Evolutionary conservation across 805 yeast species (phyloP).

Genomic region (Candida verbasci): DNA sequence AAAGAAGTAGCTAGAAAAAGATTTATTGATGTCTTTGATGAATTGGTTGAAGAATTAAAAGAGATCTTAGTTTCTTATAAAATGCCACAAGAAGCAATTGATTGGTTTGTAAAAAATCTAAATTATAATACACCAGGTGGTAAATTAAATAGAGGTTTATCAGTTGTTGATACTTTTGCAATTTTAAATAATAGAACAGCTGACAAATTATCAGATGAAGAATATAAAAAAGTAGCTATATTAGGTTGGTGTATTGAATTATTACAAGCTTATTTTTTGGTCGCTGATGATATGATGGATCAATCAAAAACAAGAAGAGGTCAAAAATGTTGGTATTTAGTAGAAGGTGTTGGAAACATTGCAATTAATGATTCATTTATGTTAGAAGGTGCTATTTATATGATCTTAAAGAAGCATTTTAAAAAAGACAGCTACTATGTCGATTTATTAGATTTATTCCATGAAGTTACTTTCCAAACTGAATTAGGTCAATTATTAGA

Average conservation of each 20-base stretch:
- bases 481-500: slow-evolving; percentile 96
- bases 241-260: slow-evolving; percentile 96
- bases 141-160: slow-evolving; percentile 90
- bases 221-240: slow-evolving; percentile 79
- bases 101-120: slow-evolving; percentile 74
- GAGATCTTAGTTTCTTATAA: slow-evolving; percentile 61
- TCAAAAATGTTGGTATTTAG: slow-evolving; percentile 95
- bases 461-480: slow-evolving; percentile 95
- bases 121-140: slow-evolving; percentile 95
- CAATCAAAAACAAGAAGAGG: slow-evolving; percentile 95
- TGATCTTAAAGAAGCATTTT: slow-evolving; percentile 86
- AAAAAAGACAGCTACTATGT: slow-evolving; percentile 76
- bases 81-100: slow-evolving; percentile 80
- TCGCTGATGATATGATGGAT: slow-evolving; percentile 99
- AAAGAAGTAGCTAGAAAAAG: slow-evolving; percentile 44
- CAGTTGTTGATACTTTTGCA: slow-evolving; percentile 90
- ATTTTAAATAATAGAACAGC: slow-evolving; percentile 59
- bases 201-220: slow-evolving; percentile 59
- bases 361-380: slow-evolving; percentile 97
- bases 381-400: slow-evolving; percentile 92
- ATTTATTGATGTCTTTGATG: slow-evolving; percentile 68
- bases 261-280: slow-evolving; percentile 93
- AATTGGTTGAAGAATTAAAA: slow-evolving; percentile 69
- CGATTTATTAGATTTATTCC: slow-evolving; percentile 89
- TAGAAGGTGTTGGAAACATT: slow-evolving; percentile 75